Conservation (phyloP, 805 yeast genomes). For the Nakazawaea ishiwadae region DNA sequence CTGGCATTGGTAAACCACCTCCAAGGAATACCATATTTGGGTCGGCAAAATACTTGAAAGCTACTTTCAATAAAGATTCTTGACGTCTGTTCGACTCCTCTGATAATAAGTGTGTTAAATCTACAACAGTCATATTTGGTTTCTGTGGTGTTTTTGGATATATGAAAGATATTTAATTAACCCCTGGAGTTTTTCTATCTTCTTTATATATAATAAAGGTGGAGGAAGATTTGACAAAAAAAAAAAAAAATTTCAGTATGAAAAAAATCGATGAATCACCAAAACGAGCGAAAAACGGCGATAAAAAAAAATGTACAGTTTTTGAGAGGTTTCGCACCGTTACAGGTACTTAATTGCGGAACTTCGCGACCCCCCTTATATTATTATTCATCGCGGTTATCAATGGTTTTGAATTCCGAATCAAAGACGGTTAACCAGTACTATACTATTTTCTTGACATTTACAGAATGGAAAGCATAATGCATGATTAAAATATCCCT, state of each 20-base stretch:
- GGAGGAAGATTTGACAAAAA: neutral
- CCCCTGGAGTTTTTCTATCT: too few relatives aligned
- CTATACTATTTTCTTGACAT: too few relatives aligned
- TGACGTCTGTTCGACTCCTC: conserved; percentile 73
- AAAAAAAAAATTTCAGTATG: too few relatives aligned
- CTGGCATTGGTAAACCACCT: conserved; percentile 91
- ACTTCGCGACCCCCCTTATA: neutral
- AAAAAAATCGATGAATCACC: too few relatives aligned
- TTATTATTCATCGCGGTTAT: neutral
- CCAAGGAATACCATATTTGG: conserved; percentile 87
- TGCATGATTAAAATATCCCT: too few relatives aligned
- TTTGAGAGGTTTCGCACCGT: conserved; percentile 7
- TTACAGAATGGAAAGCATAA: too few relatives aligned
- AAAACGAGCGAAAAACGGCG: neutral
- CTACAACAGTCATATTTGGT: conserved; percentile 23
- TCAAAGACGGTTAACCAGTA: neutral
- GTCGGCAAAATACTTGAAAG: conserved; percentile 68
- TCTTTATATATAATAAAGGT: too few relatives aligned
- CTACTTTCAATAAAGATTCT: conserved; percentile 77
- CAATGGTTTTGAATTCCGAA: neutral
- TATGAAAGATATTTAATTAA: too few relatives aligned
- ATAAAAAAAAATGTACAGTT: too few relatives aligned
- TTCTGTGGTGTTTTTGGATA: neutral
- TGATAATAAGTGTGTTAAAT: conserved; percentile 70
- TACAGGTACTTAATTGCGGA: neutral